Conservation (phyloP, 768 basidiomycete genomes). For the Hypholoma sublateritium region DNA sequence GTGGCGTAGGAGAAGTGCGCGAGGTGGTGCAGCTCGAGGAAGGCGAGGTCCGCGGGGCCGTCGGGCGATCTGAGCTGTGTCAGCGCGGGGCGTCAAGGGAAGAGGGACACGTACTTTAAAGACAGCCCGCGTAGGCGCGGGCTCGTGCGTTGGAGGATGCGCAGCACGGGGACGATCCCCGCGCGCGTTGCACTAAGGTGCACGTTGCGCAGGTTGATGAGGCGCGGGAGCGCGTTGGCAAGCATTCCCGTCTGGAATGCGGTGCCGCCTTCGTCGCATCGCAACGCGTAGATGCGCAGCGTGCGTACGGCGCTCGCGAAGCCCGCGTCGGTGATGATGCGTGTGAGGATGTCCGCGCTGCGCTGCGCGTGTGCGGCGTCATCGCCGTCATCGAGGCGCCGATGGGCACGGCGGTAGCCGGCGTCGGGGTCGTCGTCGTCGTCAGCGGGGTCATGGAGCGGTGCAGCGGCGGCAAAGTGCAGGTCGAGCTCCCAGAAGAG, state of each 20-base stretch:
- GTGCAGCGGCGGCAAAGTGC: conserved; percentile 46
- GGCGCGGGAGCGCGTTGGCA: conserved; percentile 64
- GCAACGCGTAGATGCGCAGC: conserved; percentile 57
- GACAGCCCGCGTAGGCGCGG: conserved; percentile 58
- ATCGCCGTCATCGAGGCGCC: conserved; percentile 22
- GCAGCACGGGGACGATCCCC: conserved; percentile 50
- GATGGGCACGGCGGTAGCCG: not conserved
- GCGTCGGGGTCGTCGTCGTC: not conserved
- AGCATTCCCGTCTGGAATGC: conserved; percentile 75
- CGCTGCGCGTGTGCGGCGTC: conserved; percentile 59
- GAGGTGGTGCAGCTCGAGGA: conserved; percentile 53
- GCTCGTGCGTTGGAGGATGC: conserved; percentile 48
- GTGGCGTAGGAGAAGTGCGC: conserved; percentile 58
- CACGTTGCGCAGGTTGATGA: conserved; percentile 57
- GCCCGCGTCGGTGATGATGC: conserved; percentile 57
- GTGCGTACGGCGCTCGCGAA: conserved; percentile 62
- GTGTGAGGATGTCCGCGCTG: conserved; percentile 69
- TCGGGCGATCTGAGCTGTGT: conserved; percentile 38
- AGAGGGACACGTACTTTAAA: conserved; percentile 39
- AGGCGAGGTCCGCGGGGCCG: conserved; percentile 42
- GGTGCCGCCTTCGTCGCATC: conserved; percentile 47
- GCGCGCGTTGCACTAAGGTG: conserved; percentile 60
- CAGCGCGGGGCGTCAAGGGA: not conserved
- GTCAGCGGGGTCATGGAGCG: not conserved
- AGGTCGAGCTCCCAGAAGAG: conserved; percentile 66